phyloP scores from a whole-genome alignment of 2,329 filamentous ascomycete species.

The Onygenales sp. region DNA sequence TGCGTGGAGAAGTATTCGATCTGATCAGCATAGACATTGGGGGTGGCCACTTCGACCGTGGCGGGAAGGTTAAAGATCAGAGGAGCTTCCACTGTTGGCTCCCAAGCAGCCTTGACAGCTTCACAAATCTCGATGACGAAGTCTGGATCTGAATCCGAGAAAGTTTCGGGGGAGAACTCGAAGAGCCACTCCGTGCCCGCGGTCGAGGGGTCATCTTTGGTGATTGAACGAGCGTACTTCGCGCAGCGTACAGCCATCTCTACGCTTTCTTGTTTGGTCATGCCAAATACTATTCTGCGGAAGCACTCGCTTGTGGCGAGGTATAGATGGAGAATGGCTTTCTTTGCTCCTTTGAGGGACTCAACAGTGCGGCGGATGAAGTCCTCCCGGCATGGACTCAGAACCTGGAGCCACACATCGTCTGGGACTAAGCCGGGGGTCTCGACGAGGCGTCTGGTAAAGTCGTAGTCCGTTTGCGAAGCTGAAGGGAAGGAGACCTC shows the following conservation, averaged over 20 bases:
- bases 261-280: slow-evolving; percentile 70
- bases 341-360: slow-evolving; percentile 79
- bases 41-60: slow-evolving; percentile 89
- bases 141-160: slow-evolving; percentile 81
- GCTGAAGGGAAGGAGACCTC: slow-evolving; percentile 93
- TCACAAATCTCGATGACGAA: slow-evolving; percentile 78
- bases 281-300: slow-evolving; percentile 80
- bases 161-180: slow-evolving; percentile 49
- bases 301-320: slow-evolving; percentile 95
- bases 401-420: slow-evolving; percentile 85
- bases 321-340: slow-evolving; percentile 91
- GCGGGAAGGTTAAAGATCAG: slow-evolving; percentile 97
- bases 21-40: slow-evolving; percentile 92
- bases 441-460: slow-evolving; percentile 76
- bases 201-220: slow-evolving; percentile 59
- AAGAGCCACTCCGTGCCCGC: slow-evolving; percentile 48
- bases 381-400: slow-evolving; percentile 84
- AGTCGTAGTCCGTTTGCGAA: slow-evolving; percentile 92
- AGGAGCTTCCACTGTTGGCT: slow-evolving; percentile 62
- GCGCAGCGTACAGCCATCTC: slow-evolving; percentile 78
- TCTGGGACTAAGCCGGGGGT: slow-evolving; percentile 75
- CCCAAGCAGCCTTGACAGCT: slow-evolving; percentile 92
- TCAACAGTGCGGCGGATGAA: slow-evolving; percentile 85
- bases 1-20: slow-evolving; percentile 90
- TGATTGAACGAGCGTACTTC: slow-evolving; percentile 77